A percentile compares a stretch with the other conserved stretches of the same genome.
Evolutionary conservation across 352 stramenopile species (phyloP).

Genomic region (Elongisporangium senticosum): DNA sequence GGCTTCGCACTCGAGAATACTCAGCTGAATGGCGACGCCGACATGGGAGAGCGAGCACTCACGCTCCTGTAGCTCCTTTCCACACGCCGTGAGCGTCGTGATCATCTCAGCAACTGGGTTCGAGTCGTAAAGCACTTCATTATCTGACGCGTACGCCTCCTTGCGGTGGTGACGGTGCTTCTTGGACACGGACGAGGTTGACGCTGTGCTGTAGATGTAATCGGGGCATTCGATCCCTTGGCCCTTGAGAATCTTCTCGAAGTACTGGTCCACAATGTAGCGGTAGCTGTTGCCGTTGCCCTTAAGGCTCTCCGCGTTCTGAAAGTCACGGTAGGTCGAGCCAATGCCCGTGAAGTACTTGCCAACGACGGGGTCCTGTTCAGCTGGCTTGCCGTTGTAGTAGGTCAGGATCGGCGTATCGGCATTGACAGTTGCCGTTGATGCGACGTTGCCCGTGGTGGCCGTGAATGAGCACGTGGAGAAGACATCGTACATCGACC

Average conservation of each 20-base stretch:
- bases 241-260: slow-evolving; percentile 1
- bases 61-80: neutral
- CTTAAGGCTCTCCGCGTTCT: neutral
- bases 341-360: slow-evolving; percentile 28
- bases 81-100: slow-evolving; percentile 1
- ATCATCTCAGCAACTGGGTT: slow-evolving; percentile 3
- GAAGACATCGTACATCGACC: slow-evolving; percentile 59
- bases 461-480: slow-evolving; percentile 37
- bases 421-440: slow-evolving; percentile 9
- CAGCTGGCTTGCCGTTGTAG: slow-evolving; percentile 19
- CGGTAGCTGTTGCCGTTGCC: slow-evolving; percentile 2
- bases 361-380: slow-evolving; percentile 20
- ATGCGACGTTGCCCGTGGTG: slow-evolving; percentile 5
- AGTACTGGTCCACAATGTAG: slow-evolving; percentile 8
- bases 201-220: neutral
- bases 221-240: slow-evolving; percentile 2
- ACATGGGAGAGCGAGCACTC: neutral
- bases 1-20: slow-evolving; percentile 8
- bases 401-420: slow-evolving; percentile 23
- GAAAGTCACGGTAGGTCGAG: slow-evolving; percentile 24
- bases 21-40: slow-evolving; percentile 1
- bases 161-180: neutral
- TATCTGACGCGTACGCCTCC: neutral
- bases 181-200: neutral
- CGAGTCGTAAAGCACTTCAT: neutral